Evolutionary conservation across 1,284 basidiomycete genomes (phyloP), one percentile per base, ranked within the genome.

Genomic region (Leucoagaricus sp.): DNA sequence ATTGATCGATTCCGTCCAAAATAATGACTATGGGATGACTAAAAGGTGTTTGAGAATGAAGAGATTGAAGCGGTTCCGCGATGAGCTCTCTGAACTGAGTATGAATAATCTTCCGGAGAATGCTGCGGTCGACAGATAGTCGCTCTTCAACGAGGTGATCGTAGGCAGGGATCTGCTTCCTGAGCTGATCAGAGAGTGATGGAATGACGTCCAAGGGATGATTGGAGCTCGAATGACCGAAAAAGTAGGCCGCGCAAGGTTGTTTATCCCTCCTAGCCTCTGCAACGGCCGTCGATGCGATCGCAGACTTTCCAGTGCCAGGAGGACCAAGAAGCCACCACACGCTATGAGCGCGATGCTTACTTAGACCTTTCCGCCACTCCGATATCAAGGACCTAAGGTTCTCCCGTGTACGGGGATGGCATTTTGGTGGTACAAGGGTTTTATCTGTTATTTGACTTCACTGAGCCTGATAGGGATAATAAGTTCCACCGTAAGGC

Each of bases 301-400:
- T 58, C 7, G 63, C 62, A 0, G 62, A 58, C 41, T 65, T 65
- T n/a, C 61, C 62, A 7, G 49, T 46, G 5, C 61, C 60, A 19
- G 58, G 59, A 4, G 60, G 58, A 12, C 61, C 63, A 29, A 57
- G 19, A 4, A 63, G 53, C 60, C 60, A 63, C 28, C 53, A 50
- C 15, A 61, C 21, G 19, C 40, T 42, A 10, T 6, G 5, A 7
- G n/a, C 13, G 6, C 33, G 19, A 4, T 10, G 15, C 7, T 36
- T 23, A 4, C 25, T n/a, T n/a, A n/a, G n/a, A n/a, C n/a, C 48
- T 1, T 5, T 26, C 1, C 40, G 31, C 58, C 58, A 59, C 1
- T 45, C 31, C 13, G 13, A 19, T 2, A 59, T 47, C 13, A 33
- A 26, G n/a, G 21, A 15, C 7, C 41, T 28, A 2, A 55, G 19